phyloP scores from a whole-genome alignment of 345 rosid species.

The Melaleuca quinquenervia region DNA sequence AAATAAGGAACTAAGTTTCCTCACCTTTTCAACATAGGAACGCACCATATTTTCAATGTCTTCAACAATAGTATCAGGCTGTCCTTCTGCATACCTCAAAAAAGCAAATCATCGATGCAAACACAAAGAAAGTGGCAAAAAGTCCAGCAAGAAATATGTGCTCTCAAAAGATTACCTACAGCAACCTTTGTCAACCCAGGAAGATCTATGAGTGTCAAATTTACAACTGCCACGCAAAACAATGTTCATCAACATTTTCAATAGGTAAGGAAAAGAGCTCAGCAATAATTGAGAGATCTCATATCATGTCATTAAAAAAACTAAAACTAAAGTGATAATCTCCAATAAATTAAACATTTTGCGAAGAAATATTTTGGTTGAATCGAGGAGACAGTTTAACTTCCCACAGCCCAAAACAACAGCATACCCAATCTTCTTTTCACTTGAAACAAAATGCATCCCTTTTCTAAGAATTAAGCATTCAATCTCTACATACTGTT shows the following conservation, averaged over 20 bases:
- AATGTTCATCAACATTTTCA: not conserved
- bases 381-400: not conserved
- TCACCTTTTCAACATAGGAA: conserved; percentile 96
- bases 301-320: not conserved
- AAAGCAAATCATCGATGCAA: not conserved
- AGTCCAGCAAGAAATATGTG: not conserved
- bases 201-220: conserved; percentile 94
- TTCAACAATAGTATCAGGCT: conserved; percentile 71
- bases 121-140: not conserved
- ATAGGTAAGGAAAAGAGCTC: not conserved
- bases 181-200: conserved; percentile 99
- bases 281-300: not conserved
- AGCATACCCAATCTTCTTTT: not conserved
- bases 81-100: conserved; percentile 62
- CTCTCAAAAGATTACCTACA: conserved; percentile 52
- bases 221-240: conserved; percentile 49
- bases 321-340: not conserved
- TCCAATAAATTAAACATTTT: not conserved
- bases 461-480: not conserved
- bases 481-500: not conserved
- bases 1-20: not conserved
- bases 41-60: conserved; percentile 99
- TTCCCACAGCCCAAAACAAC: not conserved
- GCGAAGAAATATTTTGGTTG: not conserved
- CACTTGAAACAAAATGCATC: not conserved